Base-by-base conservation (phyloP, 2,329 filamentous ascomycete species). In the Aspergillus viridinutans region DNA sequence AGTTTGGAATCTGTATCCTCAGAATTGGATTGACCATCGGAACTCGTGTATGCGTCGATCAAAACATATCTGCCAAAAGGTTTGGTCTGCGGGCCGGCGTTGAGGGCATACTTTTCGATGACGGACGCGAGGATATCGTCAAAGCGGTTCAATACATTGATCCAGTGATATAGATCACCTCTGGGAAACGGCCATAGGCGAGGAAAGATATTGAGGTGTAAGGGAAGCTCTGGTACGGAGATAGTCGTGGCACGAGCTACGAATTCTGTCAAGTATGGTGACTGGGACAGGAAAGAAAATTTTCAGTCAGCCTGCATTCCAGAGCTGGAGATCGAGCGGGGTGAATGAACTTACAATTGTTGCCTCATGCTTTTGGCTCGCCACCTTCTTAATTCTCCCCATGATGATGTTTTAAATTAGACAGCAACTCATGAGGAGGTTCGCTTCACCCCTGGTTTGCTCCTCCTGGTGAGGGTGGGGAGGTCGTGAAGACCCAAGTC, bases 111-210 rank as follows among this genome's bases (percentile, higher is more conserved):
- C 62, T 85, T 87, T 56, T 84, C 81, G 73, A 87, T 91, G 72
- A 96, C 92, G 42, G 85, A 80, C 66, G 96, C 90, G 43, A 99
- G 79, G 62, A 97, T 86, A 68, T 84, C 85, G 75, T 99, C 94
- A 74, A 99, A 97, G 57, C 92, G 88, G 74, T 99, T 96, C 58
- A 99, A 78, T 25, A 96, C 83, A 28, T 90, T 88, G 64, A 99
- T 97, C 95, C 95, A 99, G 80, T 99, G 93, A 72, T 97, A 97
- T 29, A 97, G 80, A 73, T 99, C 94, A 59, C 94, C 95, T 72
- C 93, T 86, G 42, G 93, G 93, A 69, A 97, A 96, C 2, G 92
- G 92, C 94, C 94, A 99, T 82, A 88, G 82, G 62, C 87, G 87
- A 57, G 93, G 92, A 72, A 97, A 97, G 55, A 83, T 84, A 66